Conservation (phyloP, 2,329 filamentous ascomycete species). For the Fusarium bulbicola region DNA sequence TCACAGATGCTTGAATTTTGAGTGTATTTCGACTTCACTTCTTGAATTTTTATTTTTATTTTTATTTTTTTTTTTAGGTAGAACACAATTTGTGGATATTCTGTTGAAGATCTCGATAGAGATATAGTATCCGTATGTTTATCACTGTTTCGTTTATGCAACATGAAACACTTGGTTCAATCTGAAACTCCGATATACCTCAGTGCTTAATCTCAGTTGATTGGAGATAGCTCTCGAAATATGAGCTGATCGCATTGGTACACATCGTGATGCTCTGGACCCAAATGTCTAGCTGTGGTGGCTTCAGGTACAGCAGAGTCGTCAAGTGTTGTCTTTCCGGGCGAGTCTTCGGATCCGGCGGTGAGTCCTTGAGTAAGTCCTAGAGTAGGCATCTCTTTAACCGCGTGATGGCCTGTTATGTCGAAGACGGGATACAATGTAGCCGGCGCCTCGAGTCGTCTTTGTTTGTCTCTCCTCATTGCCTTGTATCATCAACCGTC, state of each 20-base stretch:
- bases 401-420: not conserved
- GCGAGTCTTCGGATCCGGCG: not conserved
- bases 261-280: not conserved
- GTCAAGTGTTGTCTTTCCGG: not conserved
- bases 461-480: not conserved
- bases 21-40: slow-evolving; percentile 28
- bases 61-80: not conserved
- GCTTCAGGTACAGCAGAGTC: no score
- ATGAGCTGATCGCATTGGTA: not conserved
- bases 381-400: not conserved
- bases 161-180: slow-evolving; percentile 8
- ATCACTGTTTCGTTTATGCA: not conserved
- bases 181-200: not conserved
- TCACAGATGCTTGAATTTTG: slow-evolving; percentile 6
- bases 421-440: not conserved
- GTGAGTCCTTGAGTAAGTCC: slow-evolving; percentile 19
- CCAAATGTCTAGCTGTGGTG: not conserved
- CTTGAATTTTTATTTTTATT: no score
- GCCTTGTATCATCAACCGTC: slow-evolving; percentile 24
- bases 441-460: not conserved
- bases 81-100: not conserved
- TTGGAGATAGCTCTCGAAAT: not conserved
- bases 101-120: not conserved
- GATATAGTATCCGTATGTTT: not conserved
- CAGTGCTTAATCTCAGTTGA: not conserved